Evolutionary conservation across 108 stramenopile species (phyloP), one percentile per base, ranked within the genome.

Genomic region (Schizochytrium sp.): DNA sequence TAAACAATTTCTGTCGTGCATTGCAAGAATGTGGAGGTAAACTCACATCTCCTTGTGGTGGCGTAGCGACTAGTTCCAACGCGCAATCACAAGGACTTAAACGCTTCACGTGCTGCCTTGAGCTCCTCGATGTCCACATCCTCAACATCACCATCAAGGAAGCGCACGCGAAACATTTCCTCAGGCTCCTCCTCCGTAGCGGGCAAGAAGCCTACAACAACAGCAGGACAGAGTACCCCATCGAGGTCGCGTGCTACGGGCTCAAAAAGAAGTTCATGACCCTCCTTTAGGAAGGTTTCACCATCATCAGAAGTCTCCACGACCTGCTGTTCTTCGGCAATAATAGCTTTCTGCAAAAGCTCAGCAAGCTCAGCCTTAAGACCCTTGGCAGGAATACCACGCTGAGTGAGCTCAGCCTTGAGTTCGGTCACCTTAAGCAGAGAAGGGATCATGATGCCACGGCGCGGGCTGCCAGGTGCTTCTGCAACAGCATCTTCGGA

Each of bases 201-300:
- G 45, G 76, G 76, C 47, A 83, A 28, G 53, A 83, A 83, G 3
- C 76, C 76, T 40, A 83, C 76, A n/a, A 83, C 76, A 7, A 83
- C 76, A 55, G 76, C 76, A 12, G 47, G 50, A 53, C 76, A 83
- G 28, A 49, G 76, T n/a, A 38, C 76, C 50, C 76, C 76, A 42
- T 50, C 53, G 53, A 83, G 47, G 38, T 83, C 76, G 47, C 53
- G 47, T 5, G 76, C 53, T 0, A 83, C 76, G 5, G 76, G 76
- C 45, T 50, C 15, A 47, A 47, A 83, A 53, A 83, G 76, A n/a
- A 55, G 19, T 53, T 83, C 76, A 53, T 83, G 76, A 40, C 28
- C 28, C 47, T 83, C 76, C 76, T 83, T 83, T n/a, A 83, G 15
- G 3, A 83, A 83, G 76, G 55, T 2, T 53, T 83, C 76, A 53